Evolutionary conservation across 805 yeast species (phyloP).

Genomic region (Wickerhamiella domercqiae): DNA sequence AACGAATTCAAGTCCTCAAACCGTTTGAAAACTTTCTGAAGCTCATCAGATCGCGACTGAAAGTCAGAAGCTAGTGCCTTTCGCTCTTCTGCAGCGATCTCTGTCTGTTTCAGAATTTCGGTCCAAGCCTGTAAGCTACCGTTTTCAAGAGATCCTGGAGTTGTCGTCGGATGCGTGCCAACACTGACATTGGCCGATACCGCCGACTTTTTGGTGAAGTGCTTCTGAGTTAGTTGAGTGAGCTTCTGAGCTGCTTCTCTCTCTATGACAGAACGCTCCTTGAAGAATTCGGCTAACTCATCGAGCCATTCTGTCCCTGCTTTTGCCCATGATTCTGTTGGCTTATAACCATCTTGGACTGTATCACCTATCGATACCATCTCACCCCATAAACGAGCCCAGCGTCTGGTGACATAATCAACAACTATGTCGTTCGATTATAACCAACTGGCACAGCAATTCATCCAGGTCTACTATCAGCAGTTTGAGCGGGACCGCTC

Average conservation of each 20-base stretch:
- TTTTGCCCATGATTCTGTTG: conserved; percentile 57
- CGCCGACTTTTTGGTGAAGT: conserved; percentile 62
- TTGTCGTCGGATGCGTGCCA: conserved; percentile 77
- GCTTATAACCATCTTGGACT: conserved; percentile 54
- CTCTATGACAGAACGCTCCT: conserved; percentile 69
- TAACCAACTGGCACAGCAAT: conserved; percentile 40
- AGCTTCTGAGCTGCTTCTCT: conserved; percentile 65
- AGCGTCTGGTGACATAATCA: not conserved
- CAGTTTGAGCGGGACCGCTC: conserved; percentile 88
- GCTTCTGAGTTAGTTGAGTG: conserved; percentile 46
- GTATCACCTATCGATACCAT: conserved; percentile 16
- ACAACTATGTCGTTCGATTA: conserved; percentile 19
- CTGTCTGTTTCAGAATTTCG: conserved; percentile 72
- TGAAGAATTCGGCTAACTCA: conserved; percentile 71
- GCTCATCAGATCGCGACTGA: conserved; percentile 44
- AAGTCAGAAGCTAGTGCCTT: conserved; percentile 44
- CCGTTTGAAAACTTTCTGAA: conserved; percentile 37
- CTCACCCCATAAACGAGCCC: not conserved
- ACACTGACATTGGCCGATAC: conserved; percentile 56
- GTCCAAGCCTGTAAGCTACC: conserved; percentile 85
- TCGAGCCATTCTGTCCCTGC: conserved; percentile 59
- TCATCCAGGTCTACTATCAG: conserved; percentile 87
- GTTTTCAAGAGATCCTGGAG: conserved; percentile 89
- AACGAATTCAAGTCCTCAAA: conserved; percentile 39
- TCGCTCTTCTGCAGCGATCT: conserved; percentile 56